These are phyloP conservation scores for Rhododendron kiyosumense DNA, from an alignment of 148 eudicot species.

Conservation along the genomic window DNA sequence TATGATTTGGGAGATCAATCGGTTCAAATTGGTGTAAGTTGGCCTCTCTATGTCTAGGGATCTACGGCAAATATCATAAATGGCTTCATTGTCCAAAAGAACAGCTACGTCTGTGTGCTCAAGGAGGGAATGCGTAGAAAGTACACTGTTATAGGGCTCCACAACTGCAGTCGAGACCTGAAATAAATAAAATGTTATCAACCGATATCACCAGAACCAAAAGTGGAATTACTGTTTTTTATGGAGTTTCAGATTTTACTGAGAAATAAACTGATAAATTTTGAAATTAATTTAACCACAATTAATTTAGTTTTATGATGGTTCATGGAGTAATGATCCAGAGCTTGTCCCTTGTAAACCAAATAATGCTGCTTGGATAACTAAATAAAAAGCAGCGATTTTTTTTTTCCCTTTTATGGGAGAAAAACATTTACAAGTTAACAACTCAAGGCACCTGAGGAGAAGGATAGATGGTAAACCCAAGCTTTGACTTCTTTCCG, in stretches of 20 bases:
- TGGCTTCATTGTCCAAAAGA: constrained; percentile 66
- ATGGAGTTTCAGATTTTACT: neutral
- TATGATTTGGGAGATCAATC: constrained; percentile 54
- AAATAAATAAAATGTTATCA: constrained; percentile 7
- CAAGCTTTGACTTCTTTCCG: constrained; percentile 60
- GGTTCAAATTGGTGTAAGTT: constrained; percentile 50
- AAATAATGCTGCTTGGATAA: neutral
- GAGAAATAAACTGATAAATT: neutral
- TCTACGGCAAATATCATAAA: constrained; percentile 58
- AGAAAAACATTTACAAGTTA: neutral
- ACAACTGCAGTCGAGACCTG: constrained; percentile 76
- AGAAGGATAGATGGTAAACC: constrained; percentile 58
- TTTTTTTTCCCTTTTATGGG: neutral
- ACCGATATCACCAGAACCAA: neutral
- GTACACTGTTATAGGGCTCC: constrained; percentile 68
- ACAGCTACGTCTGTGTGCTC: constrained; percentile 60
- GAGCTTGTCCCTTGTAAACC: neutral
- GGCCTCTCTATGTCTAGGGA: constrained; percentile 61
- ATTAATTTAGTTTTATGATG: neutral
- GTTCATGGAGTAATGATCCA: neutral
- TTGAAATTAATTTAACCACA: neutral
- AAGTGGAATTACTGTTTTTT: neutral
- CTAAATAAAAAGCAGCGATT: neutral
- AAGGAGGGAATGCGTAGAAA: constrained; percentile 61
- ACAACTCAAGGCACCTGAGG: constrained; percentile 50